These are phyloP conservation scores for Brassica hybrid DNA, from an alignment of 441 rosid species.

Conservation along the genomic window DNA sequence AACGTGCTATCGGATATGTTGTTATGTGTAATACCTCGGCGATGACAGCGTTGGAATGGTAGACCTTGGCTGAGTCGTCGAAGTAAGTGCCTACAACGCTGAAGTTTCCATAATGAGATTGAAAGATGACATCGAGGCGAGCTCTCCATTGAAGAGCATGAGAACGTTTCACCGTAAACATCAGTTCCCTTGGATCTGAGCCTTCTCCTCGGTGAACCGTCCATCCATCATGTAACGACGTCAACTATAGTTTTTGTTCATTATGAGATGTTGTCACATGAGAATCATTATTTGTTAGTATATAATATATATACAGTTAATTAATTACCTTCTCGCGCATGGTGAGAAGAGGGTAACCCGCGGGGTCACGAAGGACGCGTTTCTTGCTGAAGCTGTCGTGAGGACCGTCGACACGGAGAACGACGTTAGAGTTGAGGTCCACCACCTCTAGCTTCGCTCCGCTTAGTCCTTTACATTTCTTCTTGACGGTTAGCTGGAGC, in stretches of 20 bases:
- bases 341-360: constrained; percentile 37
- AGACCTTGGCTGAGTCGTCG: constrained; percentile 30
- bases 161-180: constrained; percentile 36
- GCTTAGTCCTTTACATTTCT: constrained; percentile 31
- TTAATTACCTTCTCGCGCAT: constrained; percentile 43
- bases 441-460: constrained; percentile 24
- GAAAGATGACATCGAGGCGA: constrained; percentile 29
- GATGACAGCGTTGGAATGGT: constrained; percentile 20
- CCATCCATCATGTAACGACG: constrained; percentile 24
- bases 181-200: constrained; percentile 35
- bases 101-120: constrained; percentile 18
- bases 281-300: not conserved
- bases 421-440: constrained; percentile 24
- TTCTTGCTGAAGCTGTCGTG: constrained; percentile 29
- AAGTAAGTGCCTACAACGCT: constrained; percentile 34
- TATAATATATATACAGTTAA: not conserved
- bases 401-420: constrained; percentile 39
- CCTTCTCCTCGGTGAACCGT: constrained; percentile 40
- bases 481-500: constrained; percentile 35
- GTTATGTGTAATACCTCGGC: constrained; percentile 22
- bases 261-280: not conserved
- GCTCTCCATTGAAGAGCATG: constrained; percentile 36
- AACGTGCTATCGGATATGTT: not conserved
- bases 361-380: constrained; percentile 32
- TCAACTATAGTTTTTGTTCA: constrained; percentile 16